Percentiles rank a stretch among this genome's conserved stretches.
These are phyloP conservation scores for Lasiosphaeriaceae sp. DNA, from an alignment of 495 filamentous ascomycete species.

Conservation along the genomic window DNA sequence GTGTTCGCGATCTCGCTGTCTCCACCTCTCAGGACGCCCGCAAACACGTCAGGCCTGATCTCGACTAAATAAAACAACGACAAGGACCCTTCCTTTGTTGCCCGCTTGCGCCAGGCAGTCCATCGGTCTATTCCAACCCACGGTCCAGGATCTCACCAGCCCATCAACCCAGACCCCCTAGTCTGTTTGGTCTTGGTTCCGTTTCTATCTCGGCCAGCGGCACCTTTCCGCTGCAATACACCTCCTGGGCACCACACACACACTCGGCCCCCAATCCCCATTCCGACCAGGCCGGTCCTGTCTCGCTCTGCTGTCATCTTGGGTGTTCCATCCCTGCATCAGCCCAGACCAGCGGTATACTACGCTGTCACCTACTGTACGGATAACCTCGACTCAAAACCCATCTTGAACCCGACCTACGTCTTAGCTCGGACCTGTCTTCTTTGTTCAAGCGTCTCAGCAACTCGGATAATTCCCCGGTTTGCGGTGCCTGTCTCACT, in stretches of 20 bases:
- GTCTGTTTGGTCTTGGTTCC: conserved; percentile 15
- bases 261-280: background rate
- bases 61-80: conserved; percentile 7
- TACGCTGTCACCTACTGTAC: background rate
- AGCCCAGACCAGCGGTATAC: background rate
- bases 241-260: background rate
- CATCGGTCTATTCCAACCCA: conserved; percentile 6
- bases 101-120: conserved; percentile 5
- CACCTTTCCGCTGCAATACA: conserved; percentile 14
- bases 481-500: background rate
- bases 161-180: background rate
- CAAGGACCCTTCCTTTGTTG: conserved; percentile 24
- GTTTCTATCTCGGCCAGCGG: conserved; percentile 14
- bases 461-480: background rate
- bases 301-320: background rate
- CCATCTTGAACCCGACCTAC: background rate
- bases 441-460: background rate
- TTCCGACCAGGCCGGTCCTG: background rate
- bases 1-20: conserved; percentile 14
- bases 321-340: background rate
- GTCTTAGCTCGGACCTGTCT: background rate
- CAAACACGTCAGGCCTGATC: conserved; percentile 15
- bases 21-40: conserved; percentile 16
- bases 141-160: background rate
- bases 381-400: background rate